Evolutionary conservation across 2,329 filamentous ascomycete genomes (phyloP).

Genomic region (Fusarium sambucinum): DNA sequence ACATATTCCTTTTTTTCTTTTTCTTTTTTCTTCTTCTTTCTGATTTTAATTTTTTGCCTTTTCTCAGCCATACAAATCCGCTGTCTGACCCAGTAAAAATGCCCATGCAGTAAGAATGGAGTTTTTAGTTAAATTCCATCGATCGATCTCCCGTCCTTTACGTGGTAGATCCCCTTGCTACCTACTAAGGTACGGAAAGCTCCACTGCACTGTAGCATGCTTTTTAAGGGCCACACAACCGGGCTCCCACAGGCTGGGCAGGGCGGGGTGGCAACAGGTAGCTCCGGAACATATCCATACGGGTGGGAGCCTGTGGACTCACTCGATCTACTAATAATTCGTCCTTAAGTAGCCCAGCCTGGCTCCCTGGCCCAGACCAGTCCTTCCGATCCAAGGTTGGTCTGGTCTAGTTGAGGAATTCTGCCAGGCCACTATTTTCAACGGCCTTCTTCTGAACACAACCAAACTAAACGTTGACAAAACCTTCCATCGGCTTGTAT

Average conservation of each 20-base stretch:
- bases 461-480: neutral
- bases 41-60: too few relatives aligned
- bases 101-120: constrained; percentile 3
- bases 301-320: neutral
- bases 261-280: constrained; percentile 20
- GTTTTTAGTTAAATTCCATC: constrained; percentile 11
- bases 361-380: neutral
- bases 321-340: constrained; percentile 6
- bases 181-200: neutral
- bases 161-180: constrained; percentile 21
- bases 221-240: neutral
- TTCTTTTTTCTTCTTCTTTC: too few relatives aligned
- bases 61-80: neutral
- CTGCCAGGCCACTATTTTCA: constrained; percentile 6
- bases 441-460: constrained; percentile 3
- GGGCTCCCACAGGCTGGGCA: neutral
- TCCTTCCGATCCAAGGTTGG: constrained; percentile 6
- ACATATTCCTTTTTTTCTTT: too few relatives aligned
- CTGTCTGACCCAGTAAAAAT: constrained; percentile 13
- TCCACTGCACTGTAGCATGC: constrained; percentile 18
- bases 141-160: constrained; percentile 24
- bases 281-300: constrained; percentile 7
- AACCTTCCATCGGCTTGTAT: neutral
- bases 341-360: constrained; percentile 10
- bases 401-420: constrained; percentile 8